Evolutionary conservation across 495 filamentous ascomycete species (phyloP).

Genomic region (Daldinia childiae): DNA sequence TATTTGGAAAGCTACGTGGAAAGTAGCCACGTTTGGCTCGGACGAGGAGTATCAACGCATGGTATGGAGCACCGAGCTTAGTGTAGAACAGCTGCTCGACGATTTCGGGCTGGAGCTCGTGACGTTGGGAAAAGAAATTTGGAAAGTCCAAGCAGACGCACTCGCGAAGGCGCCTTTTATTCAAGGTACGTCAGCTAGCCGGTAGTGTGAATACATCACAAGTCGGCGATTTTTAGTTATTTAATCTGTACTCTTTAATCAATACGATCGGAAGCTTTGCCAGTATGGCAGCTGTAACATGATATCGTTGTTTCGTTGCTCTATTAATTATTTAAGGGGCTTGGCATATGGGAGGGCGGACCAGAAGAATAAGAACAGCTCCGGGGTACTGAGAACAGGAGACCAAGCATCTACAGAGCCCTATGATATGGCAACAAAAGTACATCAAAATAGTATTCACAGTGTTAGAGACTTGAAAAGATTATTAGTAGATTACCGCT

Average conservation of each 20-base stretch:
- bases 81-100: conserved; percentile 49
- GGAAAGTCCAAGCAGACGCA: conserved; percentile 56
- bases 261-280: no score
- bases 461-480: neutral
- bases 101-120: conserved; percentile 55
- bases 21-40: conserved; percentile 55
- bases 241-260: no score
- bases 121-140: conserved; percentile 48
- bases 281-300: no score
- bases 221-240: no score
- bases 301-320: no score
- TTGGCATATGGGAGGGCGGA: neutral
- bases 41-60: conserved; percentile 44
- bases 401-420: neutral
- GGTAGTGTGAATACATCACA: neutral
- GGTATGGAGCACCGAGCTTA: conserved; percentile 8
- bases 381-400: no score
- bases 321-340: neutral
- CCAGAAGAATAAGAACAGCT: neutral
- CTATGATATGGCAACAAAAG: no score
- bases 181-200: neutral
- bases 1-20: conserved; percentile 58
- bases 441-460: neutral
- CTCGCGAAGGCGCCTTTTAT: conserved; percentile 52
- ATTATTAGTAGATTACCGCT: neutral